Evolutionary conservation across 2,329 filamentous ascomycete genomes (phyloP), one percentile per base, ranked within the genome.

Genomic region (Phialophora chinensis): DNA sequence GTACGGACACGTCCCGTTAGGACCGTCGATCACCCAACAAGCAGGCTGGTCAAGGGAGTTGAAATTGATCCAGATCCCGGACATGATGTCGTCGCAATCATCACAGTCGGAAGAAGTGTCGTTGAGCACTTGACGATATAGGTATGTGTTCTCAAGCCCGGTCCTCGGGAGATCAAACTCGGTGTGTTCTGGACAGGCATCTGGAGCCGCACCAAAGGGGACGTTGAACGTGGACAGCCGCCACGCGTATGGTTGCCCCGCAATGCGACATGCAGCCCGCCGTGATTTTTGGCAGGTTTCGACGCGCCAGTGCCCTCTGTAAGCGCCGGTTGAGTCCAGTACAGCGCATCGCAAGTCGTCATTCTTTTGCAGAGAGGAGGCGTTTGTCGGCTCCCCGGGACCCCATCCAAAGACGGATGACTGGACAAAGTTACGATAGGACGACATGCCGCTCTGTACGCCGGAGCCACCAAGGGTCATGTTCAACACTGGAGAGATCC

Each of bases 321-420:
- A 72, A 27, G 38, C 62, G 1, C 75, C 64, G 0, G 80, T 77
- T 1, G 80, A 78, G 67, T 85, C 81, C 68, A 87, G 79, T 6
- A 84, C 79, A 12, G 87, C 86, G 74, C 88, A 91, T 61, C 86
- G 84, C 60, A 82, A 78, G 35, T 76, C 74, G 2, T 74, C 73
- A 12, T 69, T 64, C 5, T 74, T 10, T 17, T 42, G 61, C 25
- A 25, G n/a, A 12, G 49, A 49, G 6, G 80, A 80, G 42, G 75
- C 76, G 66, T 86, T 86, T 35, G 75, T 72, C 0, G 88, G 88
- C 74, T 90, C 81, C 11, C 81, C 80, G 0, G 79, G 74, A 1
- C 82, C 84, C 87, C 87, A 90, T 23, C 86, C 83, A 87, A 88
- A 90, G 10, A 86, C 79, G 0, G 83, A 79, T 12, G 80, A 81